Evolutionary conservation across 192 early-diverging fungal genomes (phyloP).

Genomic region (Spizellomyces sp.): DNA sequence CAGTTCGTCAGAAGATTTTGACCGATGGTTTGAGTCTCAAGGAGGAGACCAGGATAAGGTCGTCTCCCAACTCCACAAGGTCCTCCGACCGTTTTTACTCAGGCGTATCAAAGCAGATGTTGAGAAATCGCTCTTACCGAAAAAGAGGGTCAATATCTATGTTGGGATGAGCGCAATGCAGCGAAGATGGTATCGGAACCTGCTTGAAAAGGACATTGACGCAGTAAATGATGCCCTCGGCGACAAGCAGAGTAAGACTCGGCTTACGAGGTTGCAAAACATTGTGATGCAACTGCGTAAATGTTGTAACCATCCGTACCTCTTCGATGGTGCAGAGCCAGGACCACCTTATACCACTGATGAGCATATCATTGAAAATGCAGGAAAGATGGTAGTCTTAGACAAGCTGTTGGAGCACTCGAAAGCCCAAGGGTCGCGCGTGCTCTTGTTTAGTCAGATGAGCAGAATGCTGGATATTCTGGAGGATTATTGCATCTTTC

Average conservation of each 20-base stretch:
- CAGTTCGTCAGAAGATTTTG: slow-evolving; percentile 90
- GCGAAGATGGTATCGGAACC: slow-evolving; percentile 91
- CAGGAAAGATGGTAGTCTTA: slow-evolving; percentile 91
- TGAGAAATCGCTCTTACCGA: slow-evolving; percentile 93
- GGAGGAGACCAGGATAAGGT: slow-evolving; percentile 75
- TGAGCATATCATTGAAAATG: slow-evolving; percentile 91
- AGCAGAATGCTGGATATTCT: slow-evolving; percentile 96
- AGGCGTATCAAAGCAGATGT: slow-evolving; percentile 78
- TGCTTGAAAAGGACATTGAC: slow-evolving; percentile 96
- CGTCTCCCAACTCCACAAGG: slow-evolving; percentile 74
- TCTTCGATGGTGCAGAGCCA: slow-evolving; percentile 90
- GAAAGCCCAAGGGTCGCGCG: slow-evolving; percentile 89
- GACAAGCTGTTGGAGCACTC: slow-evolving; percentile 83
- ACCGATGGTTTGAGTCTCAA: slow-evolving; percentile 86
- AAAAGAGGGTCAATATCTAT: slow-evolving; percentile 90
- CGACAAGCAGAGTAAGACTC: slow-evolving; percentile 78
- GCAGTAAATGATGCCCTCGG: slow-evolving; percentile 80
- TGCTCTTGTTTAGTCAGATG: slow-evolving; percentile 98
- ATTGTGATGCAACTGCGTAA: slow-evolving; percentile 93
- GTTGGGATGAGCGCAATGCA: slow-evolving; percentile 95
- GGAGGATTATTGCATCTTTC: slow-evolving; percentile 95
- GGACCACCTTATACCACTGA: slow-evolving; percentile 95
- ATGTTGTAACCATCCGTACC: slow-evolving; percentile 87
- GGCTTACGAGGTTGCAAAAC: slow-evolving; percentile 82
- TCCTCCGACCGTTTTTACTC: slow-evolving; percentile 62